These are phyloP conservation scores for Penicillium canescens DNA, from an alignment of 495 filamentous ascomycete species.

Conservation along the genomic window DNA sequence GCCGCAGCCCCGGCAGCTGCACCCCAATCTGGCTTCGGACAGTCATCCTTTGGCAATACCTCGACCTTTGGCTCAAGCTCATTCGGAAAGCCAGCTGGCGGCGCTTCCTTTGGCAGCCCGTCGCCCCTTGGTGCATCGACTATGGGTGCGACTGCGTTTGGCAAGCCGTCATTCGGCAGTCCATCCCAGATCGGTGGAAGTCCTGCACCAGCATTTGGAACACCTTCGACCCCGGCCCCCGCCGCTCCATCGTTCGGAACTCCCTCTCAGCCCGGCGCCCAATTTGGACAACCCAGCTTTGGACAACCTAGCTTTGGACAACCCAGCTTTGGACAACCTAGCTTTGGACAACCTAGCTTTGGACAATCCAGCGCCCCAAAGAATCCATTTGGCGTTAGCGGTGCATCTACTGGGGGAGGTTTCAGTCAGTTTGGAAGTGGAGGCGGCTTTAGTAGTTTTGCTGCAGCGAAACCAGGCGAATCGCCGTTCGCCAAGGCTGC, in stretches of 20 bases:
- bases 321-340: conserved; percentile 50
- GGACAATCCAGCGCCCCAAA: conserved; percentile 36
- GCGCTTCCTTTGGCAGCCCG: conserved; percentile 39
- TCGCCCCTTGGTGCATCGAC: conserved; percentile 32
- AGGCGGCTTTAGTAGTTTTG: conserved; percentile 36
- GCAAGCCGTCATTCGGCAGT: conserved; percentile 29
- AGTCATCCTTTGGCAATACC: conserved; percentile 40
- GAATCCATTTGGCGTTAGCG: conserved; percentile 30
- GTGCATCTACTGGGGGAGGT: conserved; percentile 31
- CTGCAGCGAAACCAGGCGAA: conserved; percentile 27
- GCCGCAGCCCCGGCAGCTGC: conserved; percentile 12
- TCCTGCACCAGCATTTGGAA: conserved; percentile 48
- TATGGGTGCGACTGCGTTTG: conserved; percentile 39
- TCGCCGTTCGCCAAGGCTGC: conserved; percentile 29
- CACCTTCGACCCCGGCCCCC: conserved; percentile 39
- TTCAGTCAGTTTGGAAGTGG: conserved; percentile 37
- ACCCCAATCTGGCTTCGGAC: conserved; percentile 40
- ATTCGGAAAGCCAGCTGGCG: conserved; percentile 30
- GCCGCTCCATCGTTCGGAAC: conserved; percentile 12
- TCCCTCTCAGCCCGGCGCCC: conserved; percentile 24
- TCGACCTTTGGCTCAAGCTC: conserved; percentile 37
- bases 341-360: conserved; percentile 42
- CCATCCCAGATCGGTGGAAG: conserved; percentile 26
- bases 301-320: conserved; percentile 37
- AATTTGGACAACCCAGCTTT: conserved; percentile 31